phyloP scores from a whole-genome alignment of 2,329 filamentous ascomycete species.

The Pseudocercospora fuligena region DNA sequence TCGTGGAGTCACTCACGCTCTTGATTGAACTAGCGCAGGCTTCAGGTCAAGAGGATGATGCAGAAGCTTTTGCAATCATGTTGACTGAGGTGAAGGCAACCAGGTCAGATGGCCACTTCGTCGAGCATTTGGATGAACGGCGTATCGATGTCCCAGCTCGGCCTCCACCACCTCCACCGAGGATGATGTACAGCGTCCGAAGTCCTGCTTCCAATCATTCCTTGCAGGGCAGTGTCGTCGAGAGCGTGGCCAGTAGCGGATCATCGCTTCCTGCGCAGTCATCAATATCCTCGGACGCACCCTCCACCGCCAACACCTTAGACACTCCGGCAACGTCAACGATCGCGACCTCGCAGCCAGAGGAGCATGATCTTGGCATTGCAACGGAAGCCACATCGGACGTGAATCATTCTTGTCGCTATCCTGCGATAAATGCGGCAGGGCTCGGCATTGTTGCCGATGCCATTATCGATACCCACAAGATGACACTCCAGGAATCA shows the following conservation, averaged over 20 bases:
- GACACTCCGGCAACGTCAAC: background rate
- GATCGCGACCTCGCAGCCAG: background rate
- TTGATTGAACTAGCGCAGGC: background rate
- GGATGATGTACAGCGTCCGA: background rate
- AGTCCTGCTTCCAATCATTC: background rate
- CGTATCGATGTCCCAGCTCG: background rate
- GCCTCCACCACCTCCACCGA: background rate
- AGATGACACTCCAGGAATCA: no score
- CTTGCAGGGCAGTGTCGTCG: background rate
- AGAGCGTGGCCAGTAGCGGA: background rate
- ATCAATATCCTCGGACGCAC: background rate
- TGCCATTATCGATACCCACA: no score
- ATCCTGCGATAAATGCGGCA: no score
- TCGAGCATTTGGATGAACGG: background rate
- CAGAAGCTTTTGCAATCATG: background rate
- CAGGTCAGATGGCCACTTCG: background rate
- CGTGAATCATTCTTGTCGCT: background rate
- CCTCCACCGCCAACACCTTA: background rate
- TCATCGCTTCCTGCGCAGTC: background rate
- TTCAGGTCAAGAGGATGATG: background rate
- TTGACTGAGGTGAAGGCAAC: background rate
- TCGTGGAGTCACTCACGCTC: background rate
- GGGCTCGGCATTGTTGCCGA: no score
- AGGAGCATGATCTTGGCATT: background rate
- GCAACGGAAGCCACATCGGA: no score